Evolutionary conservation across 148 eudicot genomes (phyloP).

Genomic region (Talinum fruticosum): DNA sequence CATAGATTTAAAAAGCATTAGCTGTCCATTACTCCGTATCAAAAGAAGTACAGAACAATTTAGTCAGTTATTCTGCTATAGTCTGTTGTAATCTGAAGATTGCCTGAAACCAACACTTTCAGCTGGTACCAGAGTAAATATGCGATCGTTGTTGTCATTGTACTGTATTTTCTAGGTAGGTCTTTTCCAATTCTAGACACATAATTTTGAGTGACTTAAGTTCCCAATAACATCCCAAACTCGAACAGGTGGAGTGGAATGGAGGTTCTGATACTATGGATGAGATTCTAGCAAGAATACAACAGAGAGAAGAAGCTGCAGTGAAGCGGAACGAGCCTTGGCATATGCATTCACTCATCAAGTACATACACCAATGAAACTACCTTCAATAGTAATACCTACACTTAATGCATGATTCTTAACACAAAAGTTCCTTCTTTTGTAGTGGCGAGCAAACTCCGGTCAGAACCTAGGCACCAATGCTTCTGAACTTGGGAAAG

Average conservation of each 20-base stretch:
- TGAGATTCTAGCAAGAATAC: slow-evolving; percentile 71
- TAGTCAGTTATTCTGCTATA: background rate
- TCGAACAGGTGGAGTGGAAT: slow-evolving; percentile 77
- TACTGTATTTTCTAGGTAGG: background rate
- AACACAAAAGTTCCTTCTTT: background rate
- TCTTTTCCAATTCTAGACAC: background rate
- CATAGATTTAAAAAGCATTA: background rate
- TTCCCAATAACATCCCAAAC: background rate
- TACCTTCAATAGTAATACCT: background rate
- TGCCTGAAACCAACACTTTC: background rate
- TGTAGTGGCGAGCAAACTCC: slow-evolving; percentile 81
- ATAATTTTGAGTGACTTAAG: background rate
- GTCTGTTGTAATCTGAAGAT: background rate
- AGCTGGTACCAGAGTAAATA: background rate
- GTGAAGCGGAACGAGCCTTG: slow-evolving; percentile 87
- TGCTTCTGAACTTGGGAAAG: slow-evolving; percentile 61
- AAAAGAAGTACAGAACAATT: background rate
- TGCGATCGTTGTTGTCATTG: background rate
- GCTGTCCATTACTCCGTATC: background rate
- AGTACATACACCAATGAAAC: slow-evolving; percentile 32
- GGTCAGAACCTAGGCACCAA: slow-evolving; percentile 43
- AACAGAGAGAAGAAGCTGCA: slow-evolving; percentile 89
- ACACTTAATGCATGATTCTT: background rate
- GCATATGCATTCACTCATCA: slow-evolving; percentile 96
- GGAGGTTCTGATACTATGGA: slow-evolving; percentile 81